Base-by-base conservation (phyloP, 768 basidiomycete genomes). In the Antrodiella citrinella region DNA sequence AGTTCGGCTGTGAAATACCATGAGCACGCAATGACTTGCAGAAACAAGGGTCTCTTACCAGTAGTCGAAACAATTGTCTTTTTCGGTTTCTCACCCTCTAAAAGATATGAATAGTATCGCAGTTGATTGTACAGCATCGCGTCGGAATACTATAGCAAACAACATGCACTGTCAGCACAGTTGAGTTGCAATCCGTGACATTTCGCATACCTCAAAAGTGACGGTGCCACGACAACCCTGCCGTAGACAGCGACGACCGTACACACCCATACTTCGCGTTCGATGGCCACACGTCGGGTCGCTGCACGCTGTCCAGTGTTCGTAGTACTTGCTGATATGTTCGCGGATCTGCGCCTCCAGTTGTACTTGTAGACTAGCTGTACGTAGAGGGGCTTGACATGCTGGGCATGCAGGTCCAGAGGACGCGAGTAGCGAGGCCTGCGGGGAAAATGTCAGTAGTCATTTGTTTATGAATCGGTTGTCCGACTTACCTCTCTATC, bases 231-330 rank as follows among this genome's bases (percentile, higher is more conserved):
- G 72, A 65, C 92, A 95, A 9, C 76, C 80, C 4, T 65, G 68
- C 43, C 78, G 77, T 49, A 92, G 62, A 63, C 96, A 99, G 45
- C 84, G 72, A 25, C 82, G 77, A 4, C 91, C 93, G 64, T 92
- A 94, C 0, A 97, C 91, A 26, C 87, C 75, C 90, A 97, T 95
- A 76, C 84, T 88, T 18, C 96, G 75, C n/a, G 95, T 93, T 30
- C 88, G 77, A 52, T 81, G 74, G 7, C 79, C 79, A 61, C 96
- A 99, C 0, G 84, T 85, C 19, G 79, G 71, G 54, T 97, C 96
- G 57, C 92, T 78, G 67, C 96, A 99, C 4, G 86, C 69, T 1
- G 79, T 84, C 88, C 89, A 94, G 1, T 83, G 82, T 59, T 96
- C 81, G 61, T 99, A 98, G 66, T 94, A 97, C 57, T 73, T 77